These are phyloP conservation scores for Vicia faba DNA, from an alignment of 306 rosid genomes.

Conservation along the genomic window DNA sequence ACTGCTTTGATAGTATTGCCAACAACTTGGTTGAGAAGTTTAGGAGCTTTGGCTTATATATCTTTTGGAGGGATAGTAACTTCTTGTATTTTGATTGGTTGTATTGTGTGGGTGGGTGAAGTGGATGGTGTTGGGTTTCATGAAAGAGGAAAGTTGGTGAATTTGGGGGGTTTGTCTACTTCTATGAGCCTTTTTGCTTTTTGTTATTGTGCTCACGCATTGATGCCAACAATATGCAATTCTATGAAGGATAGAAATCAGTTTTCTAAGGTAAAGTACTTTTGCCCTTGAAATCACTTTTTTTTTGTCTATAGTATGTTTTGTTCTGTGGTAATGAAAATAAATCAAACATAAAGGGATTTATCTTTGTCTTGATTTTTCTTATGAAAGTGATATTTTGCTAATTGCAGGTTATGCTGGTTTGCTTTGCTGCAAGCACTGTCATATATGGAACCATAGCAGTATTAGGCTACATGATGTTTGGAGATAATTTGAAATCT, in stretches of 20 bases:
- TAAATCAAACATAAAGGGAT: no score
- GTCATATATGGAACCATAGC: constrained; percentile 58
- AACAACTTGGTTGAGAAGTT: constrained; percentile 67
- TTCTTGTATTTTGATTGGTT: constrained; percentile 43
- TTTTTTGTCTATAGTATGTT: no score
- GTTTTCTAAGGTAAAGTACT: constrained; percentile 53
- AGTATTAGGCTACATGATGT: constrained; percentile 64
- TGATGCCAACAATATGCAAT: constrained; percentile 63
- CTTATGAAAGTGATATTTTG: neutral
- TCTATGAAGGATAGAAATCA: constrained; percentile 64
- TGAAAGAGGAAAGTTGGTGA: constrained; percentile 40
- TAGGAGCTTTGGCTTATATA: constrained; percentile 59
- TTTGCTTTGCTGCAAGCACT: constrained; percentile 58
- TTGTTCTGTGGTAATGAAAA: no score
- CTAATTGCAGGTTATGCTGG: constrained; percentile 57
- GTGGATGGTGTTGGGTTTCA: constrained; percentile 63
- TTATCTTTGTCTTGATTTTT: neutral
- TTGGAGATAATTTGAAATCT: constrained; percentile 50
- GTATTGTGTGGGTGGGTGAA: constrained; percentile 61
- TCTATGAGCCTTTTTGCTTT: constrained; percentile 57
- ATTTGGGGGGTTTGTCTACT: constrained; percentile 48
- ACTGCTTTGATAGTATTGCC: constrained; percentile 57
- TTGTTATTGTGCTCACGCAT: constrained; percentile 63
- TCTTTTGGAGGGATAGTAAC: constrained; percentile 72
- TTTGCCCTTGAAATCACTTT: neutral